These are phyloP conservation scores for Phytophthora sojae DNA, from an alignment of 352 stramenopile genomes.

Conservation along the genomic window DNA sequence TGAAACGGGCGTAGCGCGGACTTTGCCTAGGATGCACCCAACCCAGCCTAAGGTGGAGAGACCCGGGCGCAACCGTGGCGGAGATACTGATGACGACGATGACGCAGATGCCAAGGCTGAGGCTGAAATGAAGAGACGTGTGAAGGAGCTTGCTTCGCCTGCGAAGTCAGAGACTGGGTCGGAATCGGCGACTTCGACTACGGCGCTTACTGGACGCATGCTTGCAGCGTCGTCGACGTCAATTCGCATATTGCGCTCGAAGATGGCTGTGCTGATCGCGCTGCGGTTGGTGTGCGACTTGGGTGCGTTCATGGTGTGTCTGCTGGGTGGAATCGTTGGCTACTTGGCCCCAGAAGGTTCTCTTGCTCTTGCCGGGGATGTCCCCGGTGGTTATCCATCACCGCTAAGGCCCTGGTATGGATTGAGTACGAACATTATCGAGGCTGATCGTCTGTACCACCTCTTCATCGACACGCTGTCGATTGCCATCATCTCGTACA, in stretches of 20 bases:
- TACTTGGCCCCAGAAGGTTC: slow-evolving; percentile 69
- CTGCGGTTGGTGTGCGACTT: slow-evolving; percentile 62
- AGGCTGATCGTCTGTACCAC: slow-evolving; percentile 56
- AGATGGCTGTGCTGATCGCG: slow-evolving; percentile 45
- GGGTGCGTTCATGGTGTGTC: slow-evolving; percentile 82
- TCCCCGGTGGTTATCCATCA: slow-evolving; percentile 79
- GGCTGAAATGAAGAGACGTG: slow-evolving; percentile 30
- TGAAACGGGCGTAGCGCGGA: slow-evolving; percentile 19
- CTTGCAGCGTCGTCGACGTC: slow-evolving; percentile 37
- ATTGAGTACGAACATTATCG: slow-evolving; percentile 51
- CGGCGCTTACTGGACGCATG: slow-evolving; percentile 54
- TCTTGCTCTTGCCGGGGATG: slow-evolving; percentile 78
- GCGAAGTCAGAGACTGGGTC: slow-evolving; percentile 50
- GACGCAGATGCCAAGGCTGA: slow-evolving; percentile 25
- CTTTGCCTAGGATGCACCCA: slow-evolving; percentile 27
- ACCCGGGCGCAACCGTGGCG: slow-evolving; percentile 10
- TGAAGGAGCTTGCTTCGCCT: slow-evolving; percentile 58
- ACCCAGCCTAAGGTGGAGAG: slow-evolving; percentile 26
- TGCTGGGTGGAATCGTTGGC: slow-evolving; percentile 71
- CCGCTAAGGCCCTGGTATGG: slow-evolving; percentile 54
- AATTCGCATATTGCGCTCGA: slow-evolving; percentile 37
- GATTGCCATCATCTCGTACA: slow-evolving; percentile 93
- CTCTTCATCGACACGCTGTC: slow-evolving; percentile 79
- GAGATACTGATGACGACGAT: slow-evolving; percentile 7
- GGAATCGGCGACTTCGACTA: slow-evolving; percentile 62